These are phyloP conservation scores for Solanum chmielewskii DNA, from an alignment of 257 asterid species.

Conservation along the genomic window DNA sequence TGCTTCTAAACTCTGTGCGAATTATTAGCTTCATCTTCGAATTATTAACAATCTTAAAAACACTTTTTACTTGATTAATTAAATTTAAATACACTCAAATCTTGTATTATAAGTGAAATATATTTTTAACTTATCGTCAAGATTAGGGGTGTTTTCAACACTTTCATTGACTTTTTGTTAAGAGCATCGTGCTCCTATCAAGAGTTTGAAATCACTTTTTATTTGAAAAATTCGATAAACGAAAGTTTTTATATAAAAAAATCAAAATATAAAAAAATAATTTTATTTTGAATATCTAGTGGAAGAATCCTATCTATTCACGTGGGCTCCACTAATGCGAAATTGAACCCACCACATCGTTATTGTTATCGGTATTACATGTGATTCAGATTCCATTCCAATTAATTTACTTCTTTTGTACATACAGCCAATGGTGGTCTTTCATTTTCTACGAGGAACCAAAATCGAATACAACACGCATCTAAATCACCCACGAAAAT, in stretches of 20 bases:
- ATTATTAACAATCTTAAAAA: too few species aligned
- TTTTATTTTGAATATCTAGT: too few species aligned
- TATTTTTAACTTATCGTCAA: too few species aligned
- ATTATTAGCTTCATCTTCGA: background rate
- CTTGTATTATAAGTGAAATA: background rate
- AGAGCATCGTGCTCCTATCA: background rate
- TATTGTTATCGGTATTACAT: background rate
- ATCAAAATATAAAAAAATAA: too few species aligned
- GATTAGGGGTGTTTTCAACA: background rate
- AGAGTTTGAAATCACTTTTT: background rate
- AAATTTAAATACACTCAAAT: too few species aligned
- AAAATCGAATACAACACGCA: background rate
- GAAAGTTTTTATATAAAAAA: accelerated
- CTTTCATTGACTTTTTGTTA: background rate
- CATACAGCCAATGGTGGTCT: background rate
- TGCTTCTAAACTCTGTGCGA: accelerated
- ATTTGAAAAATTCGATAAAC: too few species aligned
- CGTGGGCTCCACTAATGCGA: background rate
- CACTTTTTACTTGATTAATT: too few species aligned
- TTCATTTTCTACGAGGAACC: background rate
- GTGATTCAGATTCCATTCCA: background rate
- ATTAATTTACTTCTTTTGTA: background rate
- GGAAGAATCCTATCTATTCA: too few species aligned
- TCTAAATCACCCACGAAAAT: accelerated
- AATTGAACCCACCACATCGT: background rate